A percentile compares a stretch with the other conserved stretches of the same genome.
Conservation (phyloP, 2,329 filamentous ascomycete genomes). For the Chalara sp. region DNA sequence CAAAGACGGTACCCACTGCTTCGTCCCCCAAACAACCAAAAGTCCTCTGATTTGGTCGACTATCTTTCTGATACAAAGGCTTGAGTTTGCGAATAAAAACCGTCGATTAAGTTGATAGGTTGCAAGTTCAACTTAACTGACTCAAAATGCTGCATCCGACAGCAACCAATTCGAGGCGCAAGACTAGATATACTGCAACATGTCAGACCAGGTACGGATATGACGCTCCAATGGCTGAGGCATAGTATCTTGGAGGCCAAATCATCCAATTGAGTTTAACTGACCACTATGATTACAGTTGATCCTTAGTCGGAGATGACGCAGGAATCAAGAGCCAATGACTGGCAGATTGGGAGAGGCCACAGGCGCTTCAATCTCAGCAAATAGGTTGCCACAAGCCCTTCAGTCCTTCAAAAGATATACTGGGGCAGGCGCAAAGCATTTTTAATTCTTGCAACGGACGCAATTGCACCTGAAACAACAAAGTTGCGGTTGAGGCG, state of each 20-base stretch:
- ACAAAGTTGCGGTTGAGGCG: too few relatives aligned
- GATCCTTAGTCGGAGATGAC: slow-evolving; percentile 15
- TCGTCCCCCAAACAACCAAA: too few relatives aligned
- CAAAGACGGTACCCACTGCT: too few relatives aligned
- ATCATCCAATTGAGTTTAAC: slow-evolving; percentile 21
- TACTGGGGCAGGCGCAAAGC: slow-evolving; percentile 23
- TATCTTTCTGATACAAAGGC: too few relatives aligned
- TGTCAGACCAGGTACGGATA: slow-evolving; percentile 16
- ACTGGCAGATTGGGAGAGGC: slow-evolving; percentile 1
- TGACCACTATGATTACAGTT: slow-evolving; percentile 27
- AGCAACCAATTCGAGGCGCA: neutral
- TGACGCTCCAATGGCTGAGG: slow-evolving; percentile 1
- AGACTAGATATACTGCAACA: slow-evolving; percentile 14
- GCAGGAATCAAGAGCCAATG: slow-evolving; percentile 16
- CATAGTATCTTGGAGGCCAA: slow-evolving; percentile 1
- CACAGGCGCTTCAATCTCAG: slow-evolving; percentile 18
- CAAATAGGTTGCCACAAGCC: slow-evolving; percentile 18
- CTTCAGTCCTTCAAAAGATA: slow-evolving; percentile 24
- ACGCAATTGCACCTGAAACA: slow-evolving; percentile 11
- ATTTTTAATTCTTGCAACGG: slow-evolving; percentile 23
- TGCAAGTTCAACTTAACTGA: neutral
- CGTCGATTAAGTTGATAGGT: too few relatives aligned
- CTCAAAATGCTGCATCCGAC: neutral
- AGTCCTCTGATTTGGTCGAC: too few relatives aligned
- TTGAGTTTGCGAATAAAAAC: too few relatives aligned